Conservation (phyloP, 768 basidiomycete genomes). For the Mycena vitilis region DNA sequence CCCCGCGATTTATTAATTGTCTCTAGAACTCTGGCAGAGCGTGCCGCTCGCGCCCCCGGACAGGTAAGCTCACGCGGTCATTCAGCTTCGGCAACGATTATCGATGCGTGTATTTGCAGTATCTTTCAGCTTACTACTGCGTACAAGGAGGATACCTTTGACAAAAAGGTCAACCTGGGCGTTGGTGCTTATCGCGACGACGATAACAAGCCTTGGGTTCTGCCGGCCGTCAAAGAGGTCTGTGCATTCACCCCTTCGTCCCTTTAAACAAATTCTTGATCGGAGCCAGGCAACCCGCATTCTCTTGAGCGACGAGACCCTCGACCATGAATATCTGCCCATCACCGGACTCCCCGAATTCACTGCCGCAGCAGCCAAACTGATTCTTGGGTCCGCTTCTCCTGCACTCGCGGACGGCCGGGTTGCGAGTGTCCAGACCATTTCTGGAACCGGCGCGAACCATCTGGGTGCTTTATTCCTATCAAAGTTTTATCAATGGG, state of each 20-base stretch:
- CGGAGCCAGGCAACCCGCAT: constrained; percentile 73
- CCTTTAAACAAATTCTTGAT: constrained; percentile 3
- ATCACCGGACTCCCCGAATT: constrained; percentile 90
- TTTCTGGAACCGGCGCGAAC: constrained; percentile 96
- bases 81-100: constrained; percentile 6
- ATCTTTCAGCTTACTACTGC: constrained; percentile 93
- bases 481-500: constrained; percentile 81
- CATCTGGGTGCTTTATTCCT: constrained; percentile 92
- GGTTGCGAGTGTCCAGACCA: constrained; percentile 88
- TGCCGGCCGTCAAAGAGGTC: constrained; percentile 92
- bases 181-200: constrained; percentile 95
- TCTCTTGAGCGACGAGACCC: constrained; percentile 72
- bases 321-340: constrained; percentile 94
- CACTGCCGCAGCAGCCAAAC: constrained; percentile 81
- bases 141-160: constrained; percentile 82
- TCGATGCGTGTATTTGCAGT: constrained; percentile 52
- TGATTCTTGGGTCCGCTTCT: constrained; percentile 83
- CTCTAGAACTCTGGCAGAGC: constrained; percentile 75
- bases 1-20: constrained; percentile 7
- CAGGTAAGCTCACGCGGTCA: constrained; percentile 58
- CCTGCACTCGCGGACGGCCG: constrained; percentile 77
- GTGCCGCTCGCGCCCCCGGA: constrained; percentile 90
- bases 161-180: constrained; percentile 89
- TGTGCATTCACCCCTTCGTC: constrained; percentile 17
- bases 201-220: constrained; percentile 88